These are phyloP conservation scores for Tylopilus sp. DNA, from an alignment of 768 basidiomycete species.

Conservation along the genomic window DNA sequence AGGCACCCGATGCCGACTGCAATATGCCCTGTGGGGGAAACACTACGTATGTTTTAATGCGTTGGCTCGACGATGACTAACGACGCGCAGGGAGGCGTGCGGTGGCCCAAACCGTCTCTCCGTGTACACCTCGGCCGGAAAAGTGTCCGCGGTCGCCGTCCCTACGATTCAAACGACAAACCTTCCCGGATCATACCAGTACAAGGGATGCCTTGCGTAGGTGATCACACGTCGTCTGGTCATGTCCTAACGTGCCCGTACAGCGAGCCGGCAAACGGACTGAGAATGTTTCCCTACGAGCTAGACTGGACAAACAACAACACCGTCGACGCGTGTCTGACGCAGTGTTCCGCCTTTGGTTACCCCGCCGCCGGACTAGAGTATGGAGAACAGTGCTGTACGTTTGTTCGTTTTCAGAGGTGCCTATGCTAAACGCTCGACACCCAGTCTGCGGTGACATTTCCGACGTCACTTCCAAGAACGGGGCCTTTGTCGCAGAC, in stretches of 20 bases:
- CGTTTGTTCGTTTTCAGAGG: not conserved
- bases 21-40: slow-evolving; percentile 75
- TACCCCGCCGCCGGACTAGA: slow-evolving; percentile 70
- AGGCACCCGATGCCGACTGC: slow-evolving; percentile 50
- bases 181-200: slow-evolving; percentile 62
- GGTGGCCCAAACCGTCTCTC: slow-evolving; percentile 73
- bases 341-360: slow-evolving; percentile 67
- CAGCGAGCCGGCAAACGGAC: slow-evolving; percentile 46
- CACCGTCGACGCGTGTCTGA: slow-evolving; percentile 60
- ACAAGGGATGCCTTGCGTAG: slow-evolving; percentile 66
- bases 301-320: slow-evolving; percentile 59
- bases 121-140: slow-evolving; percentile 54
- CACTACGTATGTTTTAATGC: too few relatives aligned
- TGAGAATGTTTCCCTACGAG: slow-evolving; percentile 58
- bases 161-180: slow-evolving; percentile 52
- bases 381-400: slow-evolving; percentile 72
- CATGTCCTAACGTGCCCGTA: not conserved
- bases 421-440: not conserved
- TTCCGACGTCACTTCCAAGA: slow-evolving; percentile 43
- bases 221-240: slow-evolving; percentile 17
- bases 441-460: slow-evolving; percentile 66
- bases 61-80: too few relatives aligned
- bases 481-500: slow-evolving; percentile 33
- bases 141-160: slow-evolving; percentile 55
- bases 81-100: slow-evolving; percentile 48